Evolutionary conservation across 495 filamentous ascomycete genomes (phyloP), one percentile per base, ranked within the genome.

Genomic region (Trichoderma erinaceum): DNA sequence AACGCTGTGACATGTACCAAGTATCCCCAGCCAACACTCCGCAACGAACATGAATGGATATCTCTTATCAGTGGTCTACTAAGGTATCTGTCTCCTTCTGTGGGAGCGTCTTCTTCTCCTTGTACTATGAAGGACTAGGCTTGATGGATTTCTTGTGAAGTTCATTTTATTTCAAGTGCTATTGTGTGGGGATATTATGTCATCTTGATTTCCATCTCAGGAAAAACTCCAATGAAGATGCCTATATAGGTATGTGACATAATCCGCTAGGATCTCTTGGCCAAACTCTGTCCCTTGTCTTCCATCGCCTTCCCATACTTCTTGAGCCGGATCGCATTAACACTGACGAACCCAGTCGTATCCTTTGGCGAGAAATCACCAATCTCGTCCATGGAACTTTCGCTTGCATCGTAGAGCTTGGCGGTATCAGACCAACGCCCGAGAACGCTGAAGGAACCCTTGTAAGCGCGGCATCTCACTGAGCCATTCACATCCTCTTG

Each of bases 361-460:
- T 66, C 80, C 64, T 66, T 44, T 44, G 92, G 92, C 66, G 80
- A 82, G 81, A 97, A 96, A 73, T 88, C 87, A 74, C 85, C 89
- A 73, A 97, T 87, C 73, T 87, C 87, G 79, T 97, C 93, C 94
- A 97, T 97, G 71, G 84, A 88, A 61, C 85, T 85, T 81, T 96
- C 92, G 71, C 83, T 80, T 81, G 86, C 86, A 76, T 86, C 85
- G 79, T 97, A 97, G 68, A 97, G 85, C 82, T 95, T 96, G 84
- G 89, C 88, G 67, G 90, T 90, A 72, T 89, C 83, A 72, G 81
- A 86, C 76, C 81, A 88, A 65, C 93, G 86, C 71, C 93, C 92
- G n/a, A 97, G 81, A 32, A 94, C 83, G 74, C 79, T 86, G 69
- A 89, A 83, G 73, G 73, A 83, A 70, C 93, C 93, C 84, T 96